A percentile compares a stretch with the other conserved stretches of the same genome.
Conservation (phyloP, 2,329 filamentous ascomycete genomes). For the Westerdykella aurantiaca region DNA sequence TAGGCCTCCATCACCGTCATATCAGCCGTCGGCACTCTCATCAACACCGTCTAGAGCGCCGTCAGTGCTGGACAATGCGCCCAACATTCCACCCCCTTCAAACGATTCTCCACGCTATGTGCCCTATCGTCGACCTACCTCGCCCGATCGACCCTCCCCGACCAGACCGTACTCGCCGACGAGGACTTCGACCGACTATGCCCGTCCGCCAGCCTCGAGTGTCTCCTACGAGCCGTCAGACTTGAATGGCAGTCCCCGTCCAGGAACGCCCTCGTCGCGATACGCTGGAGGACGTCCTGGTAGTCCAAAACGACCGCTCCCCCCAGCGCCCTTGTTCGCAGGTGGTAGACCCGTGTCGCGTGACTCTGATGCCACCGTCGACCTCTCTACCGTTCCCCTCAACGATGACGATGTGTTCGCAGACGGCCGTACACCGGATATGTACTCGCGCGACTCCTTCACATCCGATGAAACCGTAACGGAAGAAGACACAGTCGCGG, state of each 20-base stretch:
- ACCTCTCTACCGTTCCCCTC: constrained; percentile 68
- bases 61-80: constrained; percentile 48
- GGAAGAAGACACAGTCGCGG: constrained; percentile 19
- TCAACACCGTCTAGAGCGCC: constrained; percentile 44
- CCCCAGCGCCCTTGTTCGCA: constrained; percentile 80
- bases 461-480: constrained; percentile 56
- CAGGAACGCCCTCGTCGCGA: constrained; percentile 81
- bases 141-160: constrained; percentile 45
- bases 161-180: constrained; percentile 51
- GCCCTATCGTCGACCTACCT: constrained; percentile 48
- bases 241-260: constrained; percentile 81
- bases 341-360: constrained; percentile 44
- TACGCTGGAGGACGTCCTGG: constrained; percentile 75
- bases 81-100: constrained; percentile 51
- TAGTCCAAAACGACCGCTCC: constrained; percentile 78
- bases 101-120: constrained; percentile 59
- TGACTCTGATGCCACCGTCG: constrained; percentile 43
- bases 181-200: constrained; percentile 54
- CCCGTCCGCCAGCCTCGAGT: constrained; percentile 59
- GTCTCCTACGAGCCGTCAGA: constrained; percentile 80
- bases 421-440: constrained; percentile 51
- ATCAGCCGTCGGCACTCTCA: constrained; percentile 45
- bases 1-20: constrained; percentile 43
- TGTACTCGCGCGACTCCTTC: constrained; percentile 60
- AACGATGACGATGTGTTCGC: constrained; percentile 65